Evolutionary conservation across 805 yeast species (phyloP).

Genomic region (Nakazawaea pomicola): DNA sequence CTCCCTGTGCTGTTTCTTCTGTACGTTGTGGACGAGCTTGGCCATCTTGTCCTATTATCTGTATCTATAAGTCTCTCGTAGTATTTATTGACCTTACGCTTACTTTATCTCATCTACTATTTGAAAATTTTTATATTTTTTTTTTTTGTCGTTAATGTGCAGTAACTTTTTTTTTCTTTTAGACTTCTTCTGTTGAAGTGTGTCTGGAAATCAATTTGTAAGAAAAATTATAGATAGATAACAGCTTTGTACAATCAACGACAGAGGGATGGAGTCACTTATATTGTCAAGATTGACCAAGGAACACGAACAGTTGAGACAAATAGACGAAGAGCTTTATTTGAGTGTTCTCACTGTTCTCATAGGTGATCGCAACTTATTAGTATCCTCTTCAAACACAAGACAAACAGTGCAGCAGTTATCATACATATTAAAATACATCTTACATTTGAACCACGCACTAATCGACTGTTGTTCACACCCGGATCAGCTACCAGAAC

Average conservation of each 20-base stretch:
- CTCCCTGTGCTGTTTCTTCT: constrained; percentile 94
- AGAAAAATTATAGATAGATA: too few species aligned
- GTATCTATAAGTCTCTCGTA: neutral
- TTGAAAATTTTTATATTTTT: neutral
- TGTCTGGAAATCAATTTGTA: too few species aligned
- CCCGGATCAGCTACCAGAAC: constrained; percentile 2
- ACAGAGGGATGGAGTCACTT: neutral
- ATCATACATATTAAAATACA: constrained; percentile 4
- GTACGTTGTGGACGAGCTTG: constrained; percentile 81
- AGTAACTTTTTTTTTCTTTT: too few species aligned
- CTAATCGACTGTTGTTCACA: constrained; percentile 14
- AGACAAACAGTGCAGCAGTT: constrained; percentile 17
- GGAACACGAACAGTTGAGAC: neutral
- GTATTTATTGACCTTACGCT: too few species aligned
- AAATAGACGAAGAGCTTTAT: constrained; percentile 18
- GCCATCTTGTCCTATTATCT: constrained; percentile 45
- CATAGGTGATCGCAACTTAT: constrained; percentile 23
- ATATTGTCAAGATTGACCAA: neutral
- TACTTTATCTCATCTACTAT: neutral
- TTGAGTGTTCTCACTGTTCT: constrained; percentile 19
- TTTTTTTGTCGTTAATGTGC: too few species aligned
- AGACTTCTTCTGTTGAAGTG: too few species aligned
- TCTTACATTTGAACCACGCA: constrained; percentile 16
- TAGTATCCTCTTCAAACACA: constrained; percentile 19
- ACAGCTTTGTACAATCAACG: neutral